Evolutionary conservation across 2,329 filamentous ascomycete species (phyloP).

Genomic region (Camillea tinctor): DNA sequence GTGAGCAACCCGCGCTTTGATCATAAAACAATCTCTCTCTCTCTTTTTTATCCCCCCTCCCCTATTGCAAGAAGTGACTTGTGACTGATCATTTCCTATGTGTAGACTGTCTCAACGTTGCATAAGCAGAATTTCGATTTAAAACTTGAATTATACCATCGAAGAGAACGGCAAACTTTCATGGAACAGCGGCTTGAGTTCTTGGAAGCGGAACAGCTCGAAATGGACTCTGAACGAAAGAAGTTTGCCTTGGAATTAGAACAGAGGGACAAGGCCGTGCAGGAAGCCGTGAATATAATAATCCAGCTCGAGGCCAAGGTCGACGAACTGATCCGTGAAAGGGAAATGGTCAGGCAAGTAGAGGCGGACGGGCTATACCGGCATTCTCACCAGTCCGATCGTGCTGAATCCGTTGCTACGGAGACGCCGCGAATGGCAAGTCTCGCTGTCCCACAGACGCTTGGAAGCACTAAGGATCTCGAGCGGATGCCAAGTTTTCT

Average conservation of each 20-base stretch:
- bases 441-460: constrained; percentile 13
- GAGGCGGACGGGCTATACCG: constrained; percentile 41
- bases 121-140: constrained; percentile 78
- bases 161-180: constrained; percentile 60
- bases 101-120: constrained; percentile 62
- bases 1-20: constrained; percentile 37
- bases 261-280: constrained; percentile 67
- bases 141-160: constrained; percentile 70
- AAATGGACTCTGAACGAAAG: constrained; percentile 58
- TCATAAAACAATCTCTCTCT: no score
- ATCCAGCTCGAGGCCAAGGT: constrained; percentile 61
- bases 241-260: constrained; percentile 60
- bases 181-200: constrained; percentile 58
- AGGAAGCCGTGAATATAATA: constrained; percentile 70
- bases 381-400: constrained; percentile 33
- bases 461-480: constrained; percentile 40
- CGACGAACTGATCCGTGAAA: constrained; percentile 52
- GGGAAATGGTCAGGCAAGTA: constrained; percentile 51
- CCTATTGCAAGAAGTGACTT: background rate
- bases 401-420: constrained; percentile 21
- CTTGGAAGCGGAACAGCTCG: constrained; percentile 52
- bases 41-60: no score
- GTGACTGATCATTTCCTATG: constrained; percentile 7
- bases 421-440: constrained; percentile 22
- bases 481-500: constrained; percentile 64